Base-by-base conservation (phyloP, 176 grass and related monocot genomes). In the Dactylis glomerata region DNA sequence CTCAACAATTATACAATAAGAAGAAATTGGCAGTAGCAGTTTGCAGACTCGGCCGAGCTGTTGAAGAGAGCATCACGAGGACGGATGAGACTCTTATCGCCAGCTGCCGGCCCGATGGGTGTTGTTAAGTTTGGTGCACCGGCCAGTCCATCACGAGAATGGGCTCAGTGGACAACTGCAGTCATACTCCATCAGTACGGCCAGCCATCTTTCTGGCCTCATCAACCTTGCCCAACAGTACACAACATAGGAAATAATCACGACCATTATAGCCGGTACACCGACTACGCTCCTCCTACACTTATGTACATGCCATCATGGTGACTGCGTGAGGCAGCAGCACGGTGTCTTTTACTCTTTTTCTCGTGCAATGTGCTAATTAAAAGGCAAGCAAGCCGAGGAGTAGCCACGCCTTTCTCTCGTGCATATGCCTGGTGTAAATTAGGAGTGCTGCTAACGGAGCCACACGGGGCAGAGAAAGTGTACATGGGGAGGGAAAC, bases 321-420 rank as follows among this genome's bases (percentile, higher is more conserved):
- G 5, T 40, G 31, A 7, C 61, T 46, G 61, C 33, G 20, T 36
- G 32, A 81, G 19, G 69, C 8, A 56, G 47, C 65, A n/a, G 3
- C 7, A 52, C 16, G 73, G 42, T 64, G 28, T 8, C 61, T 49
- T 49, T 49, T 41, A 16, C 17, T 12, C 11, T 63, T 41, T 49
- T 49, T 12, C 11, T 63, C 2, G 65, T 38, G 32, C 16, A 49
- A 57, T 26, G 67, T 76, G 73, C 40, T 33, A 40, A 78, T 23
- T 38, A 83, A 83, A 88, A 51, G 37, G 71, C 28, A 36, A 70
- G 41, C 76, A 81, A 77, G 13, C 47, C 50, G 17, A 46, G 24
- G 77, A 37, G 11, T 33, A 57, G 13, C 22, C 22, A 22, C 10
- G 12, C 32, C 10, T 62, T 65, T 83, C 52, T 15, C 28, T 33